Conservation (phyloP, 2,329 filamentous ascomycete genomes). For the Colletotrichum abscissum region DNA sequence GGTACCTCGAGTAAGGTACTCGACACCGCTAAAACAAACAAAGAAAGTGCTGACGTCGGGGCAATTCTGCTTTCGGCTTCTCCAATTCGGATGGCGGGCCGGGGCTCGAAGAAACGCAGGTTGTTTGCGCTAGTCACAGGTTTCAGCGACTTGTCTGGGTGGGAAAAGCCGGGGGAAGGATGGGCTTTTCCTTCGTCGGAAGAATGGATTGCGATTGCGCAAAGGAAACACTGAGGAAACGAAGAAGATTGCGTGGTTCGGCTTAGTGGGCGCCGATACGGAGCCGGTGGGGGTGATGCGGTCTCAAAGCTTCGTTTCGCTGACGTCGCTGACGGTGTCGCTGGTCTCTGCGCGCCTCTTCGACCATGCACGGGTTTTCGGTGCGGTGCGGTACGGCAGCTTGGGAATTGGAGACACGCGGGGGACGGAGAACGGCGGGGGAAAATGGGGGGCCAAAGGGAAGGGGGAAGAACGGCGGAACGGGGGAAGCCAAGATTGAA, state of each 20-base stretch:
- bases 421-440: background rate
- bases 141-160: background rate
- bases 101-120: constrained; percentile 9
- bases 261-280: constrained; percentile 26
- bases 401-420: background rate
- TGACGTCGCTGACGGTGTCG: constrained; percentile 15
- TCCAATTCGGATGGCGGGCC: constrained; percentile 1
- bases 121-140: background rate
- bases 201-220: background rate
- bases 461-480: background rate
- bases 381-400: constrained; percentile 2
- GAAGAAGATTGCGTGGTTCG: background rate
- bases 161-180: background rate
- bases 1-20: constrained; percentile 6
- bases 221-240: background rate
- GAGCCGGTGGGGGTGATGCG: constrained; percentile 25
- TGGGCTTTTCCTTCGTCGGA: background rate
- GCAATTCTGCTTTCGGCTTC: background rate
- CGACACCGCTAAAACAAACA: background rate
- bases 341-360: background rate
- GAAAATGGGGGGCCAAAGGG: background rate
- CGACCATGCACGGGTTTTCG: background rate
- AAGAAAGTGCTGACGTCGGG: constrained; percentile 2
- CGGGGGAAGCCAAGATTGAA: constrained; percentile 10
- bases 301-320: constrained; percentile 23